A percentile compares a stretch with the other conserved stretches of the same genome.
Conservation (phyloP, 2,329 filamentous ascomycete genomes). For the Neophaeococcomyces aloes region DNA sequence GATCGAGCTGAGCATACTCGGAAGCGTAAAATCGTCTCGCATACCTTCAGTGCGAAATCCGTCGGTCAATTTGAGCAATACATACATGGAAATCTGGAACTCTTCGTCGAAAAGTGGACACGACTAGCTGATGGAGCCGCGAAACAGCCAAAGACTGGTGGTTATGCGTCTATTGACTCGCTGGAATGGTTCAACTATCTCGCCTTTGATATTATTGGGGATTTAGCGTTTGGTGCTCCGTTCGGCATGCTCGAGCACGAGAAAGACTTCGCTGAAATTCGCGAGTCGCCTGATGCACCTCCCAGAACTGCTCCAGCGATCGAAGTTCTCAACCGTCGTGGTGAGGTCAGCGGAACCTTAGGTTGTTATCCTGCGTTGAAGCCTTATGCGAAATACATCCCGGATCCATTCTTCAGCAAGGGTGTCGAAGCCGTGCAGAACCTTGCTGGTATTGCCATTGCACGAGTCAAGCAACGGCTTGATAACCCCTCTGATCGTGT, state of each 20-base stretch:
- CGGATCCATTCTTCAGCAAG: conserved; percentile 69
- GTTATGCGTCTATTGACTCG: conserved; percentile 57
- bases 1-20: conserved; percentile 71
- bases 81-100: conserved; percentile 66
- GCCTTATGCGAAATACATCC: conserved; percentile 68
- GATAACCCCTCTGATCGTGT: conserved; percentile 53
- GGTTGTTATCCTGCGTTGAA: conserved; percentile 65
- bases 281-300: conserved; percentile 47
- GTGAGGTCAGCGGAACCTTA: conserved; percentile 72
- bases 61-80: conserved; percentile 80
- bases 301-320: conserved; percentile 67
- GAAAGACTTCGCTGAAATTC: conserved; percentile 65
- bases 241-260: conserved; percentile 76
- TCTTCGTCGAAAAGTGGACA: conserved; percentile 65
- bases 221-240: conserved; percentile 60
- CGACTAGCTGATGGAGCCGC: conserved; percentile 41
- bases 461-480: conserved; percentile 64
- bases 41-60: conserved; percentile 76
- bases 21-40: conserved; percentile 79
- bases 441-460: conserved; percentile 78
- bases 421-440: conserved; percentile 62
- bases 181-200: conserved; percentile 71
- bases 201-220: conserved; percentile 51
- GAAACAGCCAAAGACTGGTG: conserved; percentile 36
- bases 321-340: conserved; percentile 76